Evolutionary conservation across 352 stramenopile species (phyloP), one percentile per base, ranked within the genome.

Genomic region (Hyaloperonospora brassicae): DNA sequence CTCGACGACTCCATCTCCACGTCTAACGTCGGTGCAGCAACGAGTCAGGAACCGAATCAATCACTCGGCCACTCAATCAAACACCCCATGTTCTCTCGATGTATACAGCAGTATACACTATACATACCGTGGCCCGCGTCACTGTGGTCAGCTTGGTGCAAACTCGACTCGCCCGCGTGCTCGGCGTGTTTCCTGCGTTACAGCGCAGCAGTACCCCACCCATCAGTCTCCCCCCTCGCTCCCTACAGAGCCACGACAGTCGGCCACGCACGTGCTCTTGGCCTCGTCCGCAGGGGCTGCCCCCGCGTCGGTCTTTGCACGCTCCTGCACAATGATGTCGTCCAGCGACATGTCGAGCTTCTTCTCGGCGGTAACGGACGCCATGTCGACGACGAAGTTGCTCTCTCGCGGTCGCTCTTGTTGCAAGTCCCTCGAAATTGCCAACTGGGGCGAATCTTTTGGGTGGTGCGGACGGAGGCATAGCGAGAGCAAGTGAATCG

Each of bases 261-360:
- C 30, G 53, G 57, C 44, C 42, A 76, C 75, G 35, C 47, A 88
- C 79, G 64, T 66, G 63, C 52, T 86, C 55, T 75, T 78, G 63
- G 47, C 67, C 38, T 86, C 86, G 67, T 56, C 54, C 1, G 49
- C 43, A 31, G 47, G 41, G 39, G 17, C 47, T 34, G 57, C 49
- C 14, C 39, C 11, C 14, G 43, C 48, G 17, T 75, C 58, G 25
- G 52, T 50, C 57, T 83, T 73, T 31, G 27, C 27, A 60, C 67
- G 64, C 64, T 86, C 69, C 46, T 81, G 53, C 17, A 66, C 68
- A 55, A 86, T 89, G 3, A 31, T 31, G 42, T 85, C 60, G 24
- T 85, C 79, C 48, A 87, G 64, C 45, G 73, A 72, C 79, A 87
- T 89, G 54, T 78, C 68, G 38, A 87, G 68, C 62, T 84, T 85